phyloP scores from a whole-genome alignment of 2,329 filamentous ascomycete species.

The Hypoxylon sp. region DNA sequence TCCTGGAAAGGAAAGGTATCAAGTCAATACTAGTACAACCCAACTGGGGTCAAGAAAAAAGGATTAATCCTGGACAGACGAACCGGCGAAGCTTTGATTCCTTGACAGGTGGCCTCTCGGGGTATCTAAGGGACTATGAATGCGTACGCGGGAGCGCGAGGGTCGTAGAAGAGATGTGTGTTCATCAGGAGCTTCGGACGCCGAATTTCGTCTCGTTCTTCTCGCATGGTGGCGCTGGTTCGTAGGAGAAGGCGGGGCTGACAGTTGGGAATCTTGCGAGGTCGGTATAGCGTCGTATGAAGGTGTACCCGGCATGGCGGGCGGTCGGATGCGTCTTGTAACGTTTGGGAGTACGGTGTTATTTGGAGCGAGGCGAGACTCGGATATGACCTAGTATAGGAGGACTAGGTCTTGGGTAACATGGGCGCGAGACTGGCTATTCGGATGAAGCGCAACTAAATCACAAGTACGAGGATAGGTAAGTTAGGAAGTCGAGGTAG shows the following conservation, averaged over 20 bases:
- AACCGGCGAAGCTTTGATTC: slow-evolving; percentile 62
- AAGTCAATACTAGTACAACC: not conserved
- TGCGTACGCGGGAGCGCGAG: slow-evolving; percentile 59
- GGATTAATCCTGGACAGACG: slow-evolving; percentile 29
- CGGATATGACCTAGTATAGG: slow-evolving; percentile 1
- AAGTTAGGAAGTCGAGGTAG: not conserved
- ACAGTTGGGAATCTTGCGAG: slow-evolving; percentile 25
- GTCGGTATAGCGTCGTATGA: slow-evolving; percentile 26
- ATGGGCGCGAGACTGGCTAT: slow-evolving; percentile 24
- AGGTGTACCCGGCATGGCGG: slow-evolving; percentile 39
- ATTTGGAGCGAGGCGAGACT: not conserved
- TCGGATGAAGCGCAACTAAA: slow-evolving; percentile 8
- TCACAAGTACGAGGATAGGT: slow-evolving; percentile 10
- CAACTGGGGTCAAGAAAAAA: not conserved
- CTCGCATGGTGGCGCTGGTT: slow-evolving; percentile 44
- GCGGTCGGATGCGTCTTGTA: not conserved
- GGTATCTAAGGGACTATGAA: slow-evolving; percentile 51
- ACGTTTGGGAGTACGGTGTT: not conserved
- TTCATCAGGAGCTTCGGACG: slow-evolving; percentile 56
- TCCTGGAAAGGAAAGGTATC: slow-evolving; percentile 31
- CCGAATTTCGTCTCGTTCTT: slow-evolving; percentile 44
- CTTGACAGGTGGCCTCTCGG: slow-evolving; percentile 49
- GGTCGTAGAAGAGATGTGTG: slow-evolving; percentile 58
- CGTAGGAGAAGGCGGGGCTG: slow-evolving; percentile 44
- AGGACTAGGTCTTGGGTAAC: slow-evolving; percentile 11